Base-by-base conservation (phyloP, 1,139 yeast species). In the Meyerozyma sp. region DNA sequence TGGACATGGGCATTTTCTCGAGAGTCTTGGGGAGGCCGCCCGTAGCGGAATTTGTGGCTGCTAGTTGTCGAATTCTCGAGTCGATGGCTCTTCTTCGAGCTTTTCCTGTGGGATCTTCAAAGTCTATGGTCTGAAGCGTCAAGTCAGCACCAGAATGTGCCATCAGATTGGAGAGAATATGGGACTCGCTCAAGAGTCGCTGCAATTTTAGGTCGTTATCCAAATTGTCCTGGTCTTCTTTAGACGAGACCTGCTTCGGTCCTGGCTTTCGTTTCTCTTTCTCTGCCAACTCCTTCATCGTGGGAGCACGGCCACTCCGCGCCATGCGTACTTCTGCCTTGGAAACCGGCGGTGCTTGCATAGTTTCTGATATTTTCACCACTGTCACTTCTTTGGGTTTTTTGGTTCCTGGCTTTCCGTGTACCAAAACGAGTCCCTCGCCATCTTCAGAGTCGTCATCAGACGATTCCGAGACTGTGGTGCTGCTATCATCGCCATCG, bases 1-100 rank as follows among this genome's bases (percentile, higher is more conserved):
- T 81, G 20, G 77, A 62, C 91, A 93, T 90, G 11, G 98, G 96
- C 79, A 88, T 85, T 42, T 81, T 85, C 53, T 87, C 95, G 29
- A 84, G 65, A 44, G 68, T 79, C 44, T 65, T 58, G 37, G 74
- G 68, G 47, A 60, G 46, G 40, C 77, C 66, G 43, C 66, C 47
- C 51, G 65, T 60, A 16, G 65, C 56, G 0, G 82, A 77, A 56
- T 82, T 82, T 0, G 58, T 51, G 1, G 77, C 72, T 0, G 91
- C 73, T 8, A 83, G 57, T 23, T 70, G 66, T 28, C 81, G 68
- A 44, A 91, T 68, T 44, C 97, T 73, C 36, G 82, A 75, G 44
- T 84, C 83, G 49, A 91, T 64, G 0, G 94, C 82, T 52, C 91
- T 77, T 44, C 81, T 76, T 44, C 97, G 72, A 2, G 91, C 84